Evolutionary conservation across 306 rosid species (phyloP), one percentile per base, ranked within the genome.

Genomic region (Cucurbita moschata): DNA sequence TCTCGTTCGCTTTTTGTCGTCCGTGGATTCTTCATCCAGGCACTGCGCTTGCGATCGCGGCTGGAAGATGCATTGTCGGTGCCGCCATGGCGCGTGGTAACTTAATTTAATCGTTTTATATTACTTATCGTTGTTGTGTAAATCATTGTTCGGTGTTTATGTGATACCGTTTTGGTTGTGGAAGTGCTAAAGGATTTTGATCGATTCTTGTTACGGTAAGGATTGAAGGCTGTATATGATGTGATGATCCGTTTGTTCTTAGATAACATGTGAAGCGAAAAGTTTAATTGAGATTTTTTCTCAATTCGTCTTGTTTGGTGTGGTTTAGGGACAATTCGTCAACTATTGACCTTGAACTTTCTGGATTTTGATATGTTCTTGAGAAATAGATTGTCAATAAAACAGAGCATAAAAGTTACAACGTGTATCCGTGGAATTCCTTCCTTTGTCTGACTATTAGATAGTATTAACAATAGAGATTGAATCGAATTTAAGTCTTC

Each of bases 1-100:
- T 54, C 62, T 90, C 39, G 65, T 90, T 39, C 80, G 85, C 72
- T 72, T 78, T 73, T 44, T 90, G n/a, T 88, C 87, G 0, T 77
- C 85, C 39, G 15, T 19, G 56, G 73, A 67, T 44, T 19, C 73
- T 67, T 46, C 73, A 10, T 10, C 52, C 18, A 67, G 40, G 56
- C 26, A 21, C 55, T 67, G 73, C 40, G 39, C 73, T 46, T 67
- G 73, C 50, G 13, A 62, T 62, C 69, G 69, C 15, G 51, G 71
- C 51, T 64, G 71, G 71, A 67, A 67, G 73, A 67, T 14, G 73
- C 18, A 67, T 19, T 67, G 73, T 46, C 56, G 73, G 56, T 67
- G 73, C 56, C 55, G 73, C 42, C 73, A 10, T 44, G 72, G 54
- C 38, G 37, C 73, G 4, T 67, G 73, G 73, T 67, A 67, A 21